Evolutionary conservation across 2,329 filamentous ascomycete species (phyloP), one percentile per base, ranked within the genome.

Genomic region (Verticillium longisporum): DNA sequence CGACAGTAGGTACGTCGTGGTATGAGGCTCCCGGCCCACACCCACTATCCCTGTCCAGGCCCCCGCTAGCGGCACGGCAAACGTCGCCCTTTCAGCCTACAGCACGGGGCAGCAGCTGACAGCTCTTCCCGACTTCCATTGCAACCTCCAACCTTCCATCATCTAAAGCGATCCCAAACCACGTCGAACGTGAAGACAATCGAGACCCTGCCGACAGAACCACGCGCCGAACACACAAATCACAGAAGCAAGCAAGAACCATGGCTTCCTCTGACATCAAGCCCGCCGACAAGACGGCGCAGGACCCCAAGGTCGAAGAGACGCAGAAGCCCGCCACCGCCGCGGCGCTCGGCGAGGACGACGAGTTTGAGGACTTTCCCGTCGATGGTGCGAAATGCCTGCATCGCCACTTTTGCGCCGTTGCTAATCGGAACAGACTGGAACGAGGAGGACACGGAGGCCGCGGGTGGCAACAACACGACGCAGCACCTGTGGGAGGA

Each of bases 321-420:
- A 79, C 86, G 70, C 80, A 87, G 72, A 89, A 89, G 75, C 80
- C 86, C 62, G 75, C 81, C 60, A 79, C 60, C 18, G 56, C 60
- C 31, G 68, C 88, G 37, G 85, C 90, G 62, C 83, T 98, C 33
- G 95, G 97, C 75, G 95, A 99, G 75, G 95, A 99, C 72, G 95
- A 99, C 75, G 95, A 99, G 80, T 99, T 99, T 71, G 95, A 99
- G 74, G 95, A 99, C 75, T 99, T 99, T 72, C 95, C 95, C 32
- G 90, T 96, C 61, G 94, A 99, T 78, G 92, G 95, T 97, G 78
- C 53, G 4, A 56, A 32, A 5, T 55, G 3, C 53, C 18, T 32
- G 10, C 53, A 18, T 18, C 13, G 37, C 13, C 15, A 15, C 37
- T 15, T 15, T 14, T 6, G 37, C 37, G 26, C 26, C 26, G 26